A percentile compares a stretch with the other conserved stretches of the same genome.
These are phyloP conservation scores for Parmelia sp. DNA, from an alignment of 495 filamentous ascomycete genomes.

Conservation along the genomic window DNA sequence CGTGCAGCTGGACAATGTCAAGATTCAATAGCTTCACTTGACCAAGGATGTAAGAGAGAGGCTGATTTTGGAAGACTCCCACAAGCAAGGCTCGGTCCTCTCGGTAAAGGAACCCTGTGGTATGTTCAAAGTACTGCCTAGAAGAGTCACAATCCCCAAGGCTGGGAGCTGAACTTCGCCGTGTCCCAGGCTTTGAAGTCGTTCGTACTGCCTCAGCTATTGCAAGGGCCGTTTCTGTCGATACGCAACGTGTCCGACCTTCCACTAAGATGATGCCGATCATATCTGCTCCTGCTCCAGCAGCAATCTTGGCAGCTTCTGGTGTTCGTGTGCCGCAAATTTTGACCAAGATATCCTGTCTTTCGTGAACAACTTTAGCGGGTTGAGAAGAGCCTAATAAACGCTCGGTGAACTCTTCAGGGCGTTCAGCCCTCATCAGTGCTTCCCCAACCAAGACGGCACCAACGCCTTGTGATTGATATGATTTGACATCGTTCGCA, in stretches of 20 bases:
- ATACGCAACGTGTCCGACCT: conserved; percentile 70
- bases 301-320: conserved; percentile 71
- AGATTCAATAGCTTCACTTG: conserved; percentile 69
- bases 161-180: neutral
- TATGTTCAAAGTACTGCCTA: conserved; percentile 58
- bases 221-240: conserved; percentile 64
- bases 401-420: conserved; percentile 71
- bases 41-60: conserved; percentile 69
- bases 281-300: conserved; percentile 84
- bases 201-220: conserved; percentile 75
- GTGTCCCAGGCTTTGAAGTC: conserved; percentile 43
- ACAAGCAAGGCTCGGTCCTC: conserved; percentile 70
- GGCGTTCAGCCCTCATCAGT: conserved; percentile 80
- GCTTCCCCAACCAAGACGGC: conserved; percentile 94
- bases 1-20: conserved; percentile 92
- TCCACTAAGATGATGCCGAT: conserved; percentile 88
- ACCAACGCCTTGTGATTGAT: conserved; percentile 80
- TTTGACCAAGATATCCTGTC: conserved; percentile 61
- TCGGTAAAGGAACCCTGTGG: conserved; percentile 43
- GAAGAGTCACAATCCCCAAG: conserved; percentile 31
- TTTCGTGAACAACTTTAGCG: neutral
- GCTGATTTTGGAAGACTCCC: conserved; percentile 90
- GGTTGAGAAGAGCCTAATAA: conserved; percentile 58
- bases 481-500: conserved; percentile 83
- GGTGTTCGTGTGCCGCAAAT: conserved; percentile 90